Base-by-base conservation (phyloP, 768 basidiomycete genomes). In the Pleurotus tuber-regium region DNA sequence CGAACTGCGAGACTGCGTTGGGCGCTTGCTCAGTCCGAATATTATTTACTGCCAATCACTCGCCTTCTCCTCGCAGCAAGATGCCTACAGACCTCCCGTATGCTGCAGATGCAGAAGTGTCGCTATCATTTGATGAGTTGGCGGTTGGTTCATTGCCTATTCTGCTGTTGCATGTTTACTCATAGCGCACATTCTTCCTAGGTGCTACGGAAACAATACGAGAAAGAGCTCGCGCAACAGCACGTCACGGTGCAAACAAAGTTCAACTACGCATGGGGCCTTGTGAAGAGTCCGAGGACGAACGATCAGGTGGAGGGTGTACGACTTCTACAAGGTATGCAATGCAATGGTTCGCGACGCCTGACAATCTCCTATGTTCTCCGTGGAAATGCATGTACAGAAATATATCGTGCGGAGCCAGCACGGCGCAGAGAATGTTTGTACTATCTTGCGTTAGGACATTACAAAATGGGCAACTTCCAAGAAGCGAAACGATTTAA, bases 231-330 rank as follows among this genome's bases (percentile, higher is more conserved):
- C 16, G 74, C 80, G 0, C 86, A 92, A 57, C 78, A 83, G 43
- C 93, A 96, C 67, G 80, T 97, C 53, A 92, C 92, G 8, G 80
- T 87, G 5, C 97, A 99, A 71, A 96, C 94, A 33, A 95, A 92
- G 66, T 99, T 99, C 76, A 98, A 98, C 73, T 95, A 88, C 68
- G 83, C 92, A 33, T 97, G 96, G 96, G 96, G 96, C 2, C 76
- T 96, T 26, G 91, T 98, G 47, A 98, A 98, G 75, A 92, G 90
- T 60, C 89, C 89, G 10, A 68, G 82, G 59, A 79, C 82, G 35
- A 86, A 90, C 25, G 80, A 97, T 60, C 94, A 98, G 63, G 89
- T 88, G 0, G 90, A 97, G 63, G 97, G 97, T 18, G 92, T 98
- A 42, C 82, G 83, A 57, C 64, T 98, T 39, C 73, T 99, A 50